Evolutionary conservation across 345 rosid species (phyloP).

Genomic region (Gossypium longicalyx): DNA sequence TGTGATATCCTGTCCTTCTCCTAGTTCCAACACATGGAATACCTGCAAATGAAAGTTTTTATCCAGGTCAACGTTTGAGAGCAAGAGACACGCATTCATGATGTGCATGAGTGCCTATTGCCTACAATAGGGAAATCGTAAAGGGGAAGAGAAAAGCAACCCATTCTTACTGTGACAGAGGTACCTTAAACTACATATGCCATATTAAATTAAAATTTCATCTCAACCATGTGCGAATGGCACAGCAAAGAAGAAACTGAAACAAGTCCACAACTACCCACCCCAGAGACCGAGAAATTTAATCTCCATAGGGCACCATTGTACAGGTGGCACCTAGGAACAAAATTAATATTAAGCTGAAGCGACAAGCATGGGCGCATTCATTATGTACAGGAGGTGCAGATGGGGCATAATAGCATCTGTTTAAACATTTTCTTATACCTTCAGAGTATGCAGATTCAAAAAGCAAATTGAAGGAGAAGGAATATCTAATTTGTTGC

Average conservation of each 20-base stretch:
- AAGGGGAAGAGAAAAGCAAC: background rate
- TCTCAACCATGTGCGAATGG: background rate
- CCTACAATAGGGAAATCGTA: background rate
- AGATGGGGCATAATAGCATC: background rate
- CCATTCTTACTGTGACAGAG: background rate
- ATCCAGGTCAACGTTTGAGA: background rate
- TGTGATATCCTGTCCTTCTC: slow-evolving; percentile 72
- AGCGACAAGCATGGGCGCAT: background rate
- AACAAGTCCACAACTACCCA: background rate
- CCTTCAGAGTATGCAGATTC: slow-evolving; percentile 74
- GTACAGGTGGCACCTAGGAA: background rate
- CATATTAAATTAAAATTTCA: background rate
- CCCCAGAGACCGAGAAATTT: background rate
- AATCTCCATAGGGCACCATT: background rate
- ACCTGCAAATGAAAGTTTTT: slow-evolving; percentile 43
- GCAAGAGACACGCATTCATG: background rate
- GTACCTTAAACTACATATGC: background rate
- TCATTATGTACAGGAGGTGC: background rate
- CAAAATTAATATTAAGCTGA: background rate
- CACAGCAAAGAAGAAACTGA: background rate
- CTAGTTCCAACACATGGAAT: slow-evolving; percentile 66
- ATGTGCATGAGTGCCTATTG: background rate
- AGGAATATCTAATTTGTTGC: slow-evolving; percentile 46
- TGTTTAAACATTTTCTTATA: slow-evolving; percentile 21
- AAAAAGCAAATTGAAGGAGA: slow-evolving; percentile 81